These are phyloP conservation scores for Pisolithus marmoratus DNA, from an alignment of 768 basidiomycete genomes.

Conservation along the genomic window DNA sequence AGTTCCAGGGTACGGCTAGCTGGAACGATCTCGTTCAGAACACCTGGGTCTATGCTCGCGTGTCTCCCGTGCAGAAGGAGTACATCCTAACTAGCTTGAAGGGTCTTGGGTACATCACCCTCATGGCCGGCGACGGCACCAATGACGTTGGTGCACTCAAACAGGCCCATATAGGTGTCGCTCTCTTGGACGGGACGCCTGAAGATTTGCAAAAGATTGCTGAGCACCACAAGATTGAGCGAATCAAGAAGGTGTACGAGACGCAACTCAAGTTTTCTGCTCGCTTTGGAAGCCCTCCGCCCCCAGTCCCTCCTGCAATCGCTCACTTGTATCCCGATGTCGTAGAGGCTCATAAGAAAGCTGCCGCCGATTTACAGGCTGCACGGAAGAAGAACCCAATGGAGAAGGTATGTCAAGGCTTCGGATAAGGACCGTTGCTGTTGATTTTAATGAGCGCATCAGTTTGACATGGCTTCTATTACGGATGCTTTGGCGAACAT, in stretches of 20 bases:
- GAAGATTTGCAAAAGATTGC: slow-evolving; percentile 94
- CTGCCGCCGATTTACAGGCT: slow-evolving; percentile 52
- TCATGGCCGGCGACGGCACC: slow-evolving; percentile 99
- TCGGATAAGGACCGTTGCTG: slow-evolving; percentile 3
- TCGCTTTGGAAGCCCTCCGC: slow-evolving; percentile 89
- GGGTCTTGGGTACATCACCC: slow-evolving; percentile 80
- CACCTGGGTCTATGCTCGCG: slow-evolving; percentile 98
- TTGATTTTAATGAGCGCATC: slow-evolving; percentile 10
- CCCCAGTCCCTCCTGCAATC: slow-evolving; percentile 85
- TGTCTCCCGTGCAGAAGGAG: slow-evolving; percentile 95
- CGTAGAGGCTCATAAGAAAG: slow-evolving; percentile 83
- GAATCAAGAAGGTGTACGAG: slow-evolving; percentile 96
- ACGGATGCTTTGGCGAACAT: slow-evolving; percentile 85
- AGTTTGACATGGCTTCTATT: slow-evolving; percentile 77
- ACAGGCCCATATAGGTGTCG: slow-evolving; percentile 96
- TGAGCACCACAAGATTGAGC: slow-evolving; percentile 82
- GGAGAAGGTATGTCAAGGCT: slow-evolving; percentile 63
- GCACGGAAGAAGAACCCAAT: slow-evolving; percentile 82
- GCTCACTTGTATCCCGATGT: slow-evolving; percentile 86
- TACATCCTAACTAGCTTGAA: slow-evolving; percentile 89
- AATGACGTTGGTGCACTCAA: slow-evolving; percentile 99
- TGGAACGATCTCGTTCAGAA: slow-evolving; percentile 86
- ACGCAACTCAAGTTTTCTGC: slow-evolving; percentile 87
- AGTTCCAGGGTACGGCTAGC: slow-evolving; percentile 63
- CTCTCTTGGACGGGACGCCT: slow-evolving; percentile 82